Evolutionary conservation across 2,329 filamentous ascomycete species (phyloP).

Genomic region (Talaromyces funiculosus): DNA sequence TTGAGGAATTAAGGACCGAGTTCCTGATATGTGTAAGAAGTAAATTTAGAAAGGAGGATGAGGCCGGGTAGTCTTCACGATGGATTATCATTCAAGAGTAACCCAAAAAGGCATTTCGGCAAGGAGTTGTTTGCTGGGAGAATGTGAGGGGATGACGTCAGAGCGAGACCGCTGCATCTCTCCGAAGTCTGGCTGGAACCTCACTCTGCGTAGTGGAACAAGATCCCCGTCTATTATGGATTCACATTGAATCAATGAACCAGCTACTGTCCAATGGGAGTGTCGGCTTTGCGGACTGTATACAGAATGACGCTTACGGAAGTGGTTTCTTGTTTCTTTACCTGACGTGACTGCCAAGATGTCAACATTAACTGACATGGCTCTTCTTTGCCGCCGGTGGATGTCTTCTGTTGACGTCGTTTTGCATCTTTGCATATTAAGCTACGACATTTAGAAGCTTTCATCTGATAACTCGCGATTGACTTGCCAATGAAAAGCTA

Average conservation of each 20-base stretch:
- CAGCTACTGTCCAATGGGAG: background rate
- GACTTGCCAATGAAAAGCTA: background rate
- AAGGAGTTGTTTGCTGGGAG: background rate
- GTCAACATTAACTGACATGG: too few relatives aligned
- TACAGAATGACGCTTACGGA: background rate
- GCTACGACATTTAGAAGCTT: background rate
- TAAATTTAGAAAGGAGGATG: background rate
- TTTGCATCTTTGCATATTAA: background rate
- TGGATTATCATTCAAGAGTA: too few relatives aligned
- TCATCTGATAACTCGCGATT: background rate
- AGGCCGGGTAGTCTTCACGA: background rate
- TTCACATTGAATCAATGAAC: background rate
- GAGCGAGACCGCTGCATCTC: background rate
- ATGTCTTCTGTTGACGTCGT: background rate
- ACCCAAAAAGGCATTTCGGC: too few relatives aligned
- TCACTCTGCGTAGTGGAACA: background rate
- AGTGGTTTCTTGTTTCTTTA: background rate
- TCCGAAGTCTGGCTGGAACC: background rate
- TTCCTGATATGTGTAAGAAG: background rate
- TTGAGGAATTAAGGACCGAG: background rate
- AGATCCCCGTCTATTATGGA: background rate
- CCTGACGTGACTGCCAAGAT: background rate
- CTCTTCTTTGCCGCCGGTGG: background rate
- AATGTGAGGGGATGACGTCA: slow-evolving; percentile 1
- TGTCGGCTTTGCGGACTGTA: background rate